phyloP scores from a whole-genome alignment of 192 early-diverging fungal genomes.

The Backusella tuberculispora region DNA sequence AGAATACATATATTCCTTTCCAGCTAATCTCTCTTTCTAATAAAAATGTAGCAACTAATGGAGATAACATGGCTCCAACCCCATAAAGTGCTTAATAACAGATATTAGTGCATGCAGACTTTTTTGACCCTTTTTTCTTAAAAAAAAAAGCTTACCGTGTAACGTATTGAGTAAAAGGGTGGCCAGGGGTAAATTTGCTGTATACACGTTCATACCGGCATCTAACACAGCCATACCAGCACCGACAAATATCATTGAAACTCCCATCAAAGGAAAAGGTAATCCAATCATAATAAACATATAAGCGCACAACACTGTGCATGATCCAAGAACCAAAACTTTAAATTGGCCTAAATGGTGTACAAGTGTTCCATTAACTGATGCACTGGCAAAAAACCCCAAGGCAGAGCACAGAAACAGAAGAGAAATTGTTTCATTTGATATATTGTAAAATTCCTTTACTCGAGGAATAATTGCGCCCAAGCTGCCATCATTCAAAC shows the following conservation, averaged over 20 bases:
- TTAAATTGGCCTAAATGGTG: constrained; percentile 23
- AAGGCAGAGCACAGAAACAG: constrained; percentile 32
- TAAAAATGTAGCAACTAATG: constrained; percentile 33
- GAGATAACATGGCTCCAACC: constrained; percentile 38
- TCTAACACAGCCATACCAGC: constrained; percentile 36
- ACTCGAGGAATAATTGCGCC: constrained; percentile 38
- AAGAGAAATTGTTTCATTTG: constrained; percentile 33
- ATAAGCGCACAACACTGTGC: constrained; percentile 16
- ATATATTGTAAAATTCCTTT: constrained; percentile 39
- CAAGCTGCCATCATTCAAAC: constrained; percentile 35
- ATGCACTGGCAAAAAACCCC: constrained; percentile 34
- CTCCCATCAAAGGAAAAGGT: constrained; percentile 33
- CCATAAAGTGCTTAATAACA: constrained; percentile 36
- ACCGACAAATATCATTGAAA: constrained; percentile 33
- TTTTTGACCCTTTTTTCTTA: neutral
- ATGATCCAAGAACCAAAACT: constrained; percentile 20
- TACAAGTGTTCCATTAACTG: constrained; percentile 36
- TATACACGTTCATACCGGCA: constrained; percentile 39
- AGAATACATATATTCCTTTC: constrained; percentile 39
- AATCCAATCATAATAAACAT: constrained; percentile 27
- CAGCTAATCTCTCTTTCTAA: constrained; percentile 30
- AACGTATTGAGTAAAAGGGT: constrained; percentile 40
- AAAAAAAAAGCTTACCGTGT: constrained; percentile 34
- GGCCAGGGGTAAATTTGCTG: constrained; percentile 35
- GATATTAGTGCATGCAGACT: neutral